Evolutionary conservation across 2,329 filamentous ascomycete genomes (phyloP), one percentile per base, ranked within the genome.

Genomic region (Claviceps capensis): DNA sequence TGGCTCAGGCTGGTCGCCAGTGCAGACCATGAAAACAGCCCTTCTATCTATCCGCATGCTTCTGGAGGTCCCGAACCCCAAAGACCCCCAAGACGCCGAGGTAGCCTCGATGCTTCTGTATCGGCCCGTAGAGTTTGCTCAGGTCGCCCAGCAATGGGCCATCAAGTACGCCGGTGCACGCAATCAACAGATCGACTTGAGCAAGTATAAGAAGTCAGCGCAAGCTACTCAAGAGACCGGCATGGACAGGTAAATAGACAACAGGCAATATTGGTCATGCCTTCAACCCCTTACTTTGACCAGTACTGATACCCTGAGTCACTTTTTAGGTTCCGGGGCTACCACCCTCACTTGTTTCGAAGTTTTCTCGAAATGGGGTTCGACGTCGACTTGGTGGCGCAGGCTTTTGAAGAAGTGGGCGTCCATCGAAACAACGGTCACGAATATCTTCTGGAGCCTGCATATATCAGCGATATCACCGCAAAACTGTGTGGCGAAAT

Each of bases 21-120:
- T 98, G 23, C 79, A 96, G 55, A 98, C 91, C 14, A 91, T 98
- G 67, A 97, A 96, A 71, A 94, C 88, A 19, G 88, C 91, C 40
- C 80, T 98, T 46, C 82, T 98, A 54, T 96, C 90, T 30, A 77
- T 98, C 36, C 90, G 95, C 67, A 91, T 90, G 59, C 81, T 98
- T 17, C 86, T 98, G 62, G 88, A 88, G 69, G 88, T 84, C 17
- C 93, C 93, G 3, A 94, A 98, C 66, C 91, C 93, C 0, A 94
- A 91, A 61, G 93, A 98, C 59, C 93, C 93, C 0, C 93, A 98
- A 71, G 93, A 98, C 63, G 90, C 90, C 41, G 88, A 96, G 67
- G 93, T 97, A 1, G 93, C 93, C 23, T 82, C 79, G 62, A 95
- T 96, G 88, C 76, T 97, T 62, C 75, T 95, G 54, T 78, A 83